These are phyloP conservation scores for Zelonia costaricensis DNA, from an alignment of 208 protist genomes.

Conservation along the genomic window DNA sequence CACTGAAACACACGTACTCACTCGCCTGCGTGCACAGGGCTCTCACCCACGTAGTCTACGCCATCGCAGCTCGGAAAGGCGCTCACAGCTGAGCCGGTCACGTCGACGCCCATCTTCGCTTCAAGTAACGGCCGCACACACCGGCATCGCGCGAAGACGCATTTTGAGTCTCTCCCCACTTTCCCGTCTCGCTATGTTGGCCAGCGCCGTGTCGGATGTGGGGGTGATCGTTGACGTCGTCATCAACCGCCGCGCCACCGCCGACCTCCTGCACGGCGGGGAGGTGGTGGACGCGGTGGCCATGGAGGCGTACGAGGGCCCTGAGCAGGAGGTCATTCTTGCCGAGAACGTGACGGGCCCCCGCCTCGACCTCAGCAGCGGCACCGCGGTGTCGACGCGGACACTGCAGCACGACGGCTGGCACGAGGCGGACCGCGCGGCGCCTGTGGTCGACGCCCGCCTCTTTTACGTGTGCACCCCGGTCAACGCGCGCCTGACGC, in stretches of 20 bases:
- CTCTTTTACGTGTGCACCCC: constrained; percentile 52
- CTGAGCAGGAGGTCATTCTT: background rate
- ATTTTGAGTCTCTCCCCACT: no score
- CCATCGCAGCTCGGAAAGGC: no score
- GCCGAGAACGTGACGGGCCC: background rate
- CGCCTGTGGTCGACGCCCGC: background rate
- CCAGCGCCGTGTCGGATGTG: constrained; percentile 14
- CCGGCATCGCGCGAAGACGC: no score
- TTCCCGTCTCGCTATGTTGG: constrained; percentile 15
- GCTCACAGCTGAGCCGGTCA: no score
- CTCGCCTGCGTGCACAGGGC: no score
- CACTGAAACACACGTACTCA: no score
- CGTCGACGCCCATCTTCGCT: no score
- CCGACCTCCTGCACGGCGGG: constrained; percentile 3
- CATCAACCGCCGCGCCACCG: background rate
- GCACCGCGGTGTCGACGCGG: background rate
- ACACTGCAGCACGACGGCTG: background rate
- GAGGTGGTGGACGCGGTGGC: constrained; percentile 2
- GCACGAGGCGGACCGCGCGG: background rate
- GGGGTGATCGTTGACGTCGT: constrained; percentile 15
- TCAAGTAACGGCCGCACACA: no score
- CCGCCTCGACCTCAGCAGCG: background rate
- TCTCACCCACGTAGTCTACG: no score
- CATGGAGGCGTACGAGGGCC: constrained; percentile 11
- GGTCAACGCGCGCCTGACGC: constrained; percentile 23